phyloP scores from a whole-genome alignment of 768 basidiomycete genomes.

The Boletus tomentosulus region DNA sequence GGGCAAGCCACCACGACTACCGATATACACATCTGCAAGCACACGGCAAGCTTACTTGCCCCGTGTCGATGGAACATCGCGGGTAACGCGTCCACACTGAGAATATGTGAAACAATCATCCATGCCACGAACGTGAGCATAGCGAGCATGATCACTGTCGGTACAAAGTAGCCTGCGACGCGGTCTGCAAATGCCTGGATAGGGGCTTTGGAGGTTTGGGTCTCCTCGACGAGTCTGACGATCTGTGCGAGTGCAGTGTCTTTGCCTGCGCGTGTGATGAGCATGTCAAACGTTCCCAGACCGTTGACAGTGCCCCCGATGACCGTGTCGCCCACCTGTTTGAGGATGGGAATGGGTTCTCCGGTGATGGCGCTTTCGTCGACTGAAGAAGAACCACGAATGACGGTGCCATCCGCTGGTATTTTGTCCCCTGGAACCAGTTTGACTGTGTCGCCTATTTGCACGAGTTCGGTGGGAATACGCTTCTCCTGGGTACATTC shows the following conservation, averaged over 20 bases:
- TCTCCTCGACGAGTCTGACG: constrained; percentile 94
- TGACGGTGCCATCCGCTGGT: constrained; percentile 90
- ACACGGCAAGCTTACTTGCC: constrained; percentile 81
- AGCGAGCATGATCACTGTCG: constrained; percentile 81
- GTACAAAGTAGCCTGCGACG: constrained; percentile 94
- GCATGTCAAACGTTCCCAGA: constrained; percentile 94
- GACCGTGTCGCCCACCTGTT: constrained; percentile 77
- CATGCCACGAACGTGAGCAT: constrained; percentile 77
- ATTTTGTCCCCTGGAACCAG: constrained; percentile 96
- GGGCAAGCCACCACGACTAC: constrained; percentile 98
- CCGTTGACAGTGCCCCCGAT: constrained; percentile 98
- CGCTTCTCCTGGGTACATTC: constrained; percentile 81
- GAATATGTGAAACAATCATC: constrained; percentile 65
- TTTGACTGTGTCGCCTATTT: constrained; percentile 90
- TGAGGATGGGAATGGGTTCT: constrained; percentile 84
- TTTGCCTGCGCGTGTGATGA: constrained; percentile 91
- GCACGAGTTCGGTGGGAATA: constrained; percentile 90
- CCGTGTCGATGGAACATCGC: constrained; percentile 82
- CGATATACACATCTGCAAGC: constrained; percentile 94
- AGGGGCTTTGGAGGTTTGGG: constrained; percentile 96
- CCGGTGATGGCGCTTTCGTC: constrained; percentile 98
- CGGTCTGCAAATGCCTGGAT: constrained; percentile 96
- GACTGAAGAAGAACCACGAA: constrained; percentile 80
- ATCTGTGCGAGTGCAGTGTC: constrained; percentile 97
- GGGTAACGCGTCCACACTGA: constrained; percentile 61